Base-by-base conservation (phyloP, 2,329 filamentous ascomycete species). In the Colletotrichum brevisporum region DNA sequence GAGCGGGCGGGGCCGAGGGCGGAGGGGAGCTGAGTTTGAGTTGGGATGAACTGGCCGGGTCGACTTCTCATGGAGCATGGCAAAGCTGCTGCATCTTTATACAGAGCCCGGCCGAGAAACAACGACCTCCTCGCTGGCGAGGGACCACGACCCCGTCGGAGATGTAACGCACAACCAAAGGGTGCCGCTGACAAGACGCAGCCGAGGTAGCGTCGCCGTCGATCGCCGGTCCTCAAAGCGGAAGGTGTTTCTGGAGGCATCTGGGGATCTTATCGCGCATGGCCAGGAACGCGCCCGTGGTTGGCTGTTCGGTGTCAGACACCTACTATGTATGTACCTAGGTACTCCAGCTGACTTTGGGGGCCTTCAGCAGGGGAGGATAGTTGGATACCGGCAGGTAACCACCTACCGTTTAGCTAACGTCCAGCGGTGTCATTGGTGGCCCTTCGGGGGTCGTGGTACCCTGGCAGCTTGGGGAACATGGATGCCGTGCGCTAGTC, bases 201-300 rank as follows among this genome's bases (percentile, higher is more conserved):
- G 24, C 45, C 39, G 18, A 41, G 61, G 39, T 54, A 13, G 43
- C 57, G 56, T 41, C 55, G 45, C 61, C 61, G 61, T 57, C 66
- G 41, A 69, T 69, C 53, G 24, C 48, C 57, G 48, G 54, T 56
- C 62, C 57, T 57, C 18, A 66, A 65, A 45, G 53, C 53, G 61
- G 61, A 71, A 71, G 53, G 66, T 70, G 60, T 58, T 45, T 64
- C 8, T 36, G 21, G 24, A 24, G 24, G 27, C 43, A 59, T 52
- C 60, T 66, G 21, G 27, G 27, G 50, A 62, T 51, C 66, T 66
- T 69, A 70, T 70, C 66, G 57, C 51, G 60, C 69, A 70, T 70
- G 69, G 47, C 43, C 61, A 69, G 69, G 65, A 63, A 69, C 61
- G 43, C 51, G 27, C 43, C 47, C 39, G 60, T 63, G 69, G 69